Conservation (phyloP, 2,329 filamentous ascomycete genomes). For the Curvularia verruculosa region DNA sequence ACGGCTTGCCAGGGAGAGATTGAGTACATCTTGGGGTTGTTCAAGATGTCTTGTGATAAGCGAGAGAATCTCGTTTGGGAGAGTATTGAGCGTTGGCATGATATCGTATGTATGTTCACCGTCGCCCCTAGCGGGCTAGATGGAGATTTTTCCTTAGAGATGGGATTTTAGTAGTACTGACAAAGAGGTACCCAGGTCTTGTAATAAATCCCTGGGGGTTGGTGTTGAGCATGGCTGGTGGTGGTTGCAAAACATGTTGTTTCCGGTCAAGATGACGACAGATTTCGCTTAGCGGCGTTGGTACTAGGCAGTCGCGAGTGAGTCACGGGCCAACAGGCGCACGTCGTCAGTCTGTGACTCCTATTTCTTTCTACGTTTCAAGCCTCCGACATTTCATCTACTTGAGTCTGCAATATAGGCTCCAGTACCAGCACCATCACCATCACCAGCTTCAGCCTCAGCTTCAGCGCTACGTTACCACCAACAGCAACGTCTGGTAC, state of each 20-base stretch:
- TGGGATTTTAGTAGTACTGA: not conserved
- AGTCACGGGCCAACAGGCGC: not conserved
- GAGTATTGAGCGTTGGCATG: slow-evolving; percentile 33
- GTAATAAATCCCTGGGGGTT: not conserved
- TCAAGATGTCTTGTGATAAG: slow-evolving; percentile 40
- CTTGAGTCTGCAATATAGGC: not conserved
- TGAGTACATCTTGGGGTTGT: slow-evolving; percentile 33
- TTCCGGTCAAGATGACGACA: slow-evolving; percentile 31
- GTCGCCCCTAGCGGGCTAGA: not conserved
- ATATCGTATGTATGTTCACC: not conserved
- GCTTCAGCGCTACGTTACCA: not conserved
- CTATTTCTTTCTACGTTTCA: not conserved
- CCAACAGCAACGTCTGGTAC: not conserved
- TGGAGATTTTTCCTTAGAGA: not conserved
- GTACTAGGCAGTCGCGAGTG: slow-evolving; percentile 13
- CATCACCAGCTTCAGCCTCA: not conserved
- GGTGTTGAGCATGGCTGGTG: slow-evolving; percentile 14
- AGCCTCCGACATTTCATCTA: not conserved
- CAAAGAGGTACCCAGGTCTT: not conserved
- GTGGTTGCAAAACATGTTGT: slow-evolving; percentile 10
- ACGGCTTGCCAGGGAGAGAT: slow-evolving; percentile 33
- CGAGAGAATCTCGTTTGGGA: slow-evolving; percentile 45
- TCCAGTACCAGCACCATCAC: not conserved
- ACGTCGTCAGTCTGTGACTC: not conserved
- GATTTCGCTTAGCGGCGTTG: slow-evolving; percentile 13